These are phyloP conservation scores for Metarhizium guizhouense DNA, from an alignment of 2,329 filamentous ascomycete genomes.

Conservation along the genomic window DNA sequence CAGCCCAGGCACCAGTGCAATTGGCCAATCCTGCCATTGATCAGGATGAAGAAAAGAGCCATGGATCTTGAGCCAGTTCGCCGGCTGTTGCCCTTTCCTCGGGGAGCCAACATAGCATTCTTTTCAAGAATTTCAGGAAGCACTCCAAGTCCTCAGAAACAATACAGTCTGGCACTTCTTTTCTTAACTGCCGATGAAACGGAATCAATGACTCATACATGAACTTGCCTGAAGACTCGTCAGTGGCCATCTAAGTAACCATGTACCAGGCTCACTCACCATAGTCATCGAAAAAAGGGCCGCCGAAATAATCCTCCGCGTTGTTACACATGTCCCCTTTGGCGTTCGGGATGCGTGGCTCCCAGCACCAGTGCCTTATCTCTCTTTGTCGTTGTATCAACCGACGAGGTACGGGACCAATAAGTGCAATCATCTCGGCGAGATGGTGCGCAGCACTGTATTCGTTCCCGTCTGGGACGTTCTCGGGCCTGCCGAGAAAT, in stretches of 20 bases:
- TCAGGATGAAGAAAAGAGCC: not conserved
- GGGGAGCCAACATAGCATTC: not conserved
- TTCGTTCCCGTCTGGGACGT: not conserved
- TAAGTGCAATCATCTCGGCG: not conserved
- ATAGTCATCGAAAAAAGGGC: not conserved
- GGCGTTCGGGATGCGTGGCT: not conserved
- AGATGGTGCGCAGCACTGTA: not conserved
- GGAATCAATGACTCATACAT: not conserved
- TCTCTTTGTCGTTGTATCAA: not conserved
- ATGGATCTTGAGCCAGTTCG: not conserved
- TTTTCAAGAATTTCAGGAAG: not conserved
- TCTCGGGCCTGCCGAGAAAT: not conserved
- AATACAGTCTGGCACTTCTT: not conserved
- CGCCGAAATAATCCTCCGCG: not conserved
- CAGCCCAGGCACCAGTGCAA: too few relatives aligned
- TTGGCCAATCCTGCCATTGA: too few relatives aligned
- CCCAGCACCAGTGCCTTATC: not conserved
- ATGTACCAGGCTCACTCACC: not conserved
- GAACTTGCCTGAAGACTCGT: not conserved
- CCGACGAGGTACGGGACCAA: not conserved
- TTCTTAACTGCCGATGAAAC: not conserved
- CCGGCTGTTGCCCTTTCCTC: not conserved
- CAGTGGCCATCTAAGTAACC: not conserved
- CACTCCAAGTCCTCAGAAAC: not conserved
- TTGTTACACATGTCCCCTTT: not conserved